A percentile compares a stretch with the other conserved stretches of the same genome.
These are phyloP conservation scores for Apiotrichum montevideense DNA, from an alignment of 1,284 basidiomycete species.

Conservation along the genomic window DNA sequence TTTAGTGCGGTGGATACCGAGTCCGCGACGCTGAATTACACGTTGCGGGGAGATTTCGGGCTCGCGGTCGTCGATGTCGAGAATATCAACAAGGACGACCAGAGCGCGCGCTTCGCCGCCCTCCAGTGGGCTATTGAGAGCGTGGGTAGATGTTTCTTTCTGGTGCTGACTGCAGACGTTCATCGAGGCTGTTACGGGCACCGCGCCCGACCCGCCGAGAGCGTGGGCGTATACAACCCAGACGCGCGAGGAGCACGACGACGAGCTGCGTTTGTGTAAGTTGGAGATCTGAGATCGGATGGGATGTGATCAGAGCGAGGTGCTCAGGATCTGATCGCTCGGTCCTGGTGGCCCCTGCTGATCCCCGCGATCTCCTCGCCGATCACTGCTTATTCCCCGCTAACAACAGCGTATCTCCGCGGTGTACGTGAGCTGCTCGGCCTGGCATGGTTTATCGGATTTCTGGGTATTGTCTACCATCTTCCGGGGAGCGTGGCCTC, in stretches of 20 bases:
- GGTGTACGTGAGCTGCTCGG: conserved; percentile 47
- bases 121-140: conserved; percentile 71
- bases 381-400: too few relatives aligned
- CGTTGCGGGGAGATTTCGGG: conserved; percentile 62
- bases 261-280: conserved; percentile 56
- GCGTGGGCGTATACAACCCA: conserved; percentile 66
- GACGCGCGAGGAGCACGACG: conserved; percentile 59
- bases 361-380: too few relatives aligned
- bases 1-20: conserved; percentile 58
- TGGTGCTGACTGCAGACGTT: conserved; percentile 50
- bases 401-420: too few relatives aligned
- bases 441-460: conserved; percentile 61
- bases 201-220: conserved; percentile 51
- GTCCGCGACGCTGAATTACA: conserved; percentile 53
- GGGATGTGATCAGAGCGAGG: conserved; percentile 48
- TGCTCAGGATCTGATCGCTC: too few relatives aligned
- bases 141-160: conserved; percentile 38
- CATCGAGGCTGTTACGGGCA: conserved; percentile 59
- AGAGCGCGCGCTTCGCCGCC: conserved; percentile 60
- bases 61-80: conserved; percentile 60
- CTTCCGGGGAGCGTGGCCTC: conserved; percentile 60
- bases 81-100: conserved; percentile 60
- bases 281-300: conserved; percentile 52
- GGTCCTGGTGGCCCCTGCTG: too few relatives aligned
- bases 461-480: conserved; percentile 64